These are phyloP conservation scores for Sodiomyces alkalinus DNA, from an alignment of 2,329 filamentous ascomycete genomes.

Conservation along the genomic window DNA sequence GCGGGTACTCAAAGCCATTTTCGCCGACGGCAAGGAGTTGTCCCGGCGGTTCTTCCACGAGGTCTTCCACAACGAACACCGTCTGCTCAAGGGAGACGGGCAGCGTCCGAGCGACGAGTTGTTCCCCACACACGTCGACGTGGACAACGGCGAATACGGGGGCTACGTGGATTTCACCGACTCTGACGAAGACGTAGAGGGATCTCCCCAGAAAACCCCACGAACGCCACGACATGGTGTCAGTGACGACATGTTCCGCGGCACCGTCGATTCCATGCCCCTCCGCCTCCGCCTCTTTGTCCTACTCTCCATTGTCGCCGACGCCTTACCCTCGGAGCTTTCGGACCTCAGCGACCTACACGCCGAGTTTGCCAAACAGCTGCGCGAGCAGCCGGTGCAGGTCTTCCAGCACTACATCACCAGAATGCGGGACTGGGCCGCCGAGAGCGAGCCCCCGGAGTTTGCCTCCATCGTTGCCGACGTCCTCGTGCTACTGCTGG, in stretches of 20 bases:
- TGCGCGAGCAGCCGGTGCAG: conserved; percentile 42
- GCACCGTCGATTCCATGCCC: conserved; percentile 36
- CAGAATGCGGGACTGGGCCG: conserved; percentile 2
- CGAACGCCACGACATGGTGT: conserved; percentile 5
- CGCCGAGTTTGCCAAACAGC: conserved; percentile 37
- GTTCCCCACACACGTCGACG: conserved; percentile 26
- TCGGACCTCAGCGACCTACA: conserved; percentile 37
- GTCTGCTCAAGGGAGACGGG: conserved; percentile 24
- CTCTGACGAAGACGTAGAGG: conserved; percentile 8
- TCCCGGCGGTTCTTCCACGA: conserved; percentile 42
- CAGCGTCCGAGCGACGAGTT: no score
- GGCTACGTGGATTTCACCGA: conserved; percentile 27
- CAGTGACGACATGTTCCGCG: conserved; percentile 19
- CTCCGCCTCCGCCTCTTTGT: conserved; percentile 49
- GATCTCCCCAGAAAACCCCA: conserved; percentile 1
- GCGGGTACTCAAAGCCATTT: conserved; percentile 48
- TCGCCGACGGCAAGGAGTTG: conserved; percentile 46
- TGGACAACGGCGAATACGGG: conserved; percentile 44
- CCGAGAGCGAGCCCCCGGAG: conserved; percentile 3
- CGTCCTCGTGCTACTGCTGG: conserved; percentile 18
- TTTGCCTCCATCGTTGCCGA: conserved; percentile 21
- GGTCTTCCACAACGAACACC: conserved; percentile 53
- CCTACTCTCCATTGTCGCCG: conserved; percentile 31
- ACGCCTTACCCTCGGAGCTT: conserved; percentile 27
- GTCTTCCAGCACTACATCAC: conserved; percentile 40